Percentiles rank a stretch among this genome's conserved stretches.
These are phyloP conservation scores for Comarum palustre DNA, from an alignment of 306 rosid species.

Conservation along the genomic window DNA sequence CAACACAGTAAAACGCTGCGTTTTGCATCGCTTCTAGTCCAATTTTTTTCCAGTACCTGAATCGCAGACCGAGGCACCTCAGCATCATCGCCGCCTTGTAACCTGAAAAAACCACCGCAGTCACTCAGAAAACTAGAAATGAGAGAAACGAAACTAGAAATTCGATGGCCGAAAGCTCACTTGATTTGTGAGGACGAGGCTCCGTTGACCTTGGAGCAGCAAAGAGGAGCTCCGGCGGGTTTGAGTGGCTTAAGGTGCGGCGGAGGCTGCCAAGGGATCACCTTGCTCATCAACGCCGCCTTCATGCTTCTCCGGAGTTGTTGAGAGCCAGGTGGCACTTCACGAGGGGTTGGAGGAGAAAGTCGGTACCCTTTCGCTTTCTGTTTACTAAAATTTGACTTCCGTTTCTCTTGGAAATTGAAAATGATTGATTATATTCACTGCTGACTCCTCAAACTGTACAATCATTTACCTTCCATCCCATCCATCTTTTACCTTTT, in stretches of 20 bases:
- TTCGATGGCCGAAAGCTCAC: conserved; percentile 21
- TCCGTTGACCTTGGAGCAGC: conserved; percentile 40
- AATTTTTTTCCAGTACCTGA: not conserved
- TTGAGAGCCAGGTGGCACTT: not conserved
- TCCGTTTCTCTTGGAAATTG: not conserved
- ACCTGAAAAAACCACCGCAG: conserved; percentile 36
- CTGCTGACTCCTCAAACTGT: too few species aligned
- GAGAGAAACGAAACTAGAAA: not conserved
- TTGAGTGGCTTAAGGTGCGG: not conserved
- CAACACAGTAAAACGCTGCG: not conserved
- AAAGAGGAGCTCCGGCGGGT: not conserved
- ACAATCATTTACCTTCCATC: too few species aligned
- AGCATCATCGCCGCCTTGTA: conserved; percentile 36
- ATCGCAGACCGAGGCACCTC: conserved; percentile 30
- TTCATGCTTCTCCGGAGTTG: conserved; percentile 2
- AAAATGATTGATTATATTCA: too few species aligned
- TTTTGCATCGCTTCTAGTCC: not conserved
- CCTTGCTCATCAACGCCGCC: not conserved
- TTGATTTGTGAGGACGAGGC: conserved; percentile 26
- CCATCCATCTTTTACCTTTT: too few species aligned
- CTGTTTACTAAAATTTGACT: not conserved
- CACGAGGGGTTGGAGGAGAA: not conserved
- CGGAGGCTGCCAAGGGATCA: not conserved
- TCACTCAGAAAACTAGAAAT: conserved; percentile 9
- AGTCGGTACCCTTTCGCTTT: not conserved